Conservation (phyloP, 768 basidiomycete species). For the Trametes coccinea region DNA sequence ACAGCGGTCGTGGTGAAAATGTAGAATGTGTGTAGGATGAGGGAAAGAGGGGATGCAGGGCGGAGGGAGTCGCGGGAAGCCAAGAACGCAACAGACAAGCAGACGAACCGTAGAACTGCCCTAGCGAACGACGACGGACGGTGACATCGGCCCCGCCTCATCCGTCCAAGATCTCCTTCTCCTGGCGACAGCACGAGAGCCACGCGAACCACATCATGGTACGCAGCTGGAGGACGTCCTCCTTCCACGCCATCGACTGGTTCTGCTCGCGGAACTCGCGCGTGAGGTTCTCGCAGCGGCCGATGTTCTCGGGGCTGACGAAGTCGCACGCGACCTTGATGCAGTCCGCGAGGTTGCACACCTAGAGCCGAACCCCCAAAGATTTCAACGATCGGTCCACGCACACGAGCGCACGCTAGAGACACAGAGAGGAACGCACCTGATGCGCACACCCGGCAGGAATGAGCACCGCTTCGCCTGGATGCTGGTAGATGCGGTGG, state of each 20-base stretch:
- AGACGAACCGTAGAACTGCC: neutral
- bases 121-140: neutral
- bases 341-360: constrained; percentile 91
- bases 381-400: neutral
- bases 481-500: constrained; percentile 84
- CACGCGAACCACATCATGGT: constrained; percentile 96
- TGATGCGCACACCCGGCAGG: constrained; percentile 94
- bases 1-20: neutral
- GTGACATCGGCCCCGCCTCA: neutral
- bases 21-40: neutral
- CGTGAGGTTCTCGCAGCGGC: constrained; percentile 81
- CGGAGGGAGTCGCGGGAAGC: neutral
- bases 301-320: constrained; percentile 91
- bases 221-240: constrained; percentile 87
- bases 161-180: constrained; percentile 33
- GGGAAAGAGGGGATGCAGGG: neutral
- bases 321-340: constrained; percentile 96
- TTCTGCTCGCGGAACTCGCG: constrained; percentile 91
- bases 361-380: constrained; percentile 43
- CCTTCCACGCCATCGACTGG: constrained; percentile 86
- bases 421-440: constrained; percentile 42
- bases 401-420: neutral
- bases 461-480: constrained; percentile 93
- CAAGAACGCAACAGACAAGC: neutral
- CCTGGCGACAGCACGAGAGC: constrained; percentile 64